phyloP scores from a whole-genome alignment of 2,329 filamentous ascomycete species.

The Alternaria tenuissima region DNA sequence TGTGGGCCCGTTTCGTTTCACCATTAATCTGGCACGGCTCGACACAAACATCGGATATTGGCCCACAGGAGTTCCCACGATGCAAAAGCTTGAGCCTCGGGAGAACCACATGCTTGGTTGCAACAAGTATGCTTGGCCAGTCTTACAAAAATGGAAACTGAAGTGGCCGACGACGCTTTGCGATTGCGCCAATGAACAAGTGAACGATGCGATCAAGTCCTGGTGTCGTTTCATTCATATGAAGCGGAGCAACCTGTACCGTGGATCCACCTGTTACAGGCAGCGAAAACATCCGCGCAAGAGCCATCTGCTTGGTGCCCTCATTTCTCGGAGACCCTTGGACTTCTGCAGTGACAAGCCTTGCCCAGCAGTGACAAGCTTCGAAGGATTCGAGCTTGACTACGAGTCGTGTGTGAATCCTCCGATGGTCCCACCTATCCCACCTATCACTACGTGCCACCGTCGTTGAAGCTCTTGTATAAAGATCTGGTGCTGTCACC shows the following conservation, averaged over 20 bases:
- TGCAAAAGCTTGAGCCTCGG: background rate
- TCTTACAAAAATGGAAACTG: background rate
- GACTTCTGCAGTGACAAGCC: constrained; percentile 3
- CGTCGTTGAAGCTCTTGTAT: constrained; percentile 16
- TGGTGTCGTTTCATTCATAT: background rate
- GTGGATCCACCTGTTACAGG: constrained; percentile 5
- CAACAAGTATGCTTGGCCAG: background rate
- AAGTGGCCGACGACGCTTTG: background rate
- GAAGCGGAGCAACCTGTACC: background rate
- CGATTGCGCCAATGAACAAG: background rate
- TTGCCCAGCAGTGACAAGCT: constrained; percentile 15
- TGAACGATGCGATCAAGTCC: background rate
- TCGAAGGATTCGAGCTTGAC: constrained; percentile 4
- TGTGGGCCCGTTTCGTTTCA: constrained; percentile 27
- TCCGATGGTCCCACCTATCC: background rate
- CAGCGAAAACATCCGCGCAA: background rate
- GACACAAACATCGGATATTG: background rate
- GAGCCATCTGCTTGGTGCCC: constrained; percentile 3
- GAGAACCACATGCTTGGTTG: background rate
- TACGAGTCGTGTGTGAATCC: background rate
- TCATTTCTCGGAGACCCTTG: constrained; percentile 5
- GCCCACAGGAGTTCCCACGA: background rate
- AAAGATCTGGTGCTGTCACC: constrained; percentile 19
- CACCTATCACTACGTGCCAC: background rate
- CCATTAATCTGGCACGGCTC: constrained; percentile 11